Base-by-base conservation (phyloP, 805 yeast species). In the Metschnikowia matae region DNA sequence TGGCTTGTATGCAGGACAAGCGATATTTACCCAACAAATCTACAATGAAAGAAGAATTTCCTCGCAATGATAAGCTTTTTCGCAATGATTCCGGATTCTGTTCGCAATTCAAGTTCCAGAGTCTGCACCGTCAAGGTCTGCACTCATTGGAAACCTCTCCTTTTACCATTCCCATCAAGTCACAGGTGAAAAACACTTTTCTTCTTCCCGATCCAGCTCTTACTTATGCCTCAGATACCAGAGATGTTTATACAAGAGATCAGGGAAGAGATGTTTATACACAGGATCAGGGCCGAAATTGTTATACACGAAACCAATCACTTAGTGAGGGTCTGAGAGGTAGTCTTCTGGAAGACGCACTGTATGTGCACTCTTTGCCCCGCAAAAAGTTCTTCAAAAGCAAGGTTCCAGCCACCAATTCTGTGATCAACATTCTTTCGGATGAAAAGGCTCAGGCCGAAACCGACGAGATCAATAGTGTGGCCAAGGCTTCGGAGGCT, bases 171-270 rank as follows among this genome's bases (percentile, higher is more conserved):
- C 70, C 71, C 3, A 38, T 63, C 42, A 62, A 61, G 44, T 57
- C 67, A 4, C 54, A 37, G 48, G 45, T 57, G 46, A 48, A 49
- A 32, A 51, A 37, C 20, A 60, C 54, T 23, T 73, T 73, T 46
- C 52, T 58, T 21, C 60, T 73, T 41, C 77, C 77, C 0, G 78
- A 71, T 52, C 75, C 77, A 4, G 77, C 77, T 6, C 43, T 54
- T 35, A 13, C 49, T 1, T 39, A 46, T 14, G 21, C 44, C 26
- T 37, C 26, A 10, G 31, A 35, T 33, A 3, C 15, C 6, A 10
- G 23, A 5, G 34, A 15, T 33, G 4, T 23, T 3, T 26, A 26
- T 4, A 40, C 18, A 10, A 21, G 43, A 11, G 43, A 40, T 7
- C 43, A 26, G 4, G 3, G 20, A 2, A 18, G 20, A 18, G 20